A percentile compares a stretch with the other conserved stretches of the same genome.
phyloP scores from a whole-genome alignment of 2,329 filamentous ascomycete genomes.

The Curvularia hawaiiensis region DNA sequence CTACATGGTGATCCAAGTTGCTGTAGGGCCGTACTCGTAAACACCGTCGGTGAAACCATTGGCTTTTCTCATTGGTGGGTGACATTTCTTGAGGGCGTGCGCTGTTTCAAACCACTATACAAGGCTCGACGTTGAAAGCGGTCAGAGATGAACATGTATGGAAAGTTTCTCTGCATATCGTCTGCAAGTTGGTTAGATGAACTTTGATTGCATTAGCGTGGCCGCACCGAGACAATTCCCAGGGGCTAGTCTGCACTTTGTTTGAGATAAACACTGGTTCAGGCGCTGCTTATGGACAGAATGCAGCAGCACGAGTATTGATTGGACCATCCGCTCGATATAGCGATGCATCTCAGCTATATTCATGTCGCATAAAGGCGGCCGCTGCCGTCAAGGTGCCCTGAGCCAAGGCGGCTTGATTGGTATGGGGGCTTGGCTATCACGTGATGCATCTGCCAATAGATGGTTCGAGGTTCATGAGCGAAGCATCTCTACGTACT shows the following conservation, averaged over 20 bases:
- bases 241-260: background rate
- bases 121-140: background rate
- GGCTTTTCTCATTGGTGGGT: background rate
- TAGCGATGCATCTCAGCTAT: background rate
- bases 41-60: background rate
- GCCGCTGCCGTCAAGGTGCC: background rate
- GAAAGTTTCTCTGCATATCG: background rate
- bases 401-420: background rate
- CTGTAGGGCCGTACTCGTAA: background rate
- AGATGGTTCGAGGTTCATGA: background rate
- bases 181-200: background rate
- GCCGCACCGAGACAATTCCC: background rate
- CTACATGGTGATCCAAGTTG: background rate
- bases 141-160: background rate
- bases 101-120: background rate
- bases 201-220: background rate
- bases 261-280: background rate
- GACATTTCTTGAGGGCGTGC: background rate
- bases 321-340: background rate
- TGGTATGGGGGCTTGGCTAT: background rate
- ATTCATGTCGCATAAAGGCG: background rate
- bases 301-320: background rate
- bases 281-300: background rate
- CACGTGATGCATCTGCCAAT: background rate
- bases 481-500: background rate